A percentile compares a stretch with the other conserved stretches of the same genome.
These are phyloP conservation scores for Colletotrichum lini DNA, from an alignment of 2,329 filamentous ascomycete genomes.

Conservation along the genomic window DNA sequence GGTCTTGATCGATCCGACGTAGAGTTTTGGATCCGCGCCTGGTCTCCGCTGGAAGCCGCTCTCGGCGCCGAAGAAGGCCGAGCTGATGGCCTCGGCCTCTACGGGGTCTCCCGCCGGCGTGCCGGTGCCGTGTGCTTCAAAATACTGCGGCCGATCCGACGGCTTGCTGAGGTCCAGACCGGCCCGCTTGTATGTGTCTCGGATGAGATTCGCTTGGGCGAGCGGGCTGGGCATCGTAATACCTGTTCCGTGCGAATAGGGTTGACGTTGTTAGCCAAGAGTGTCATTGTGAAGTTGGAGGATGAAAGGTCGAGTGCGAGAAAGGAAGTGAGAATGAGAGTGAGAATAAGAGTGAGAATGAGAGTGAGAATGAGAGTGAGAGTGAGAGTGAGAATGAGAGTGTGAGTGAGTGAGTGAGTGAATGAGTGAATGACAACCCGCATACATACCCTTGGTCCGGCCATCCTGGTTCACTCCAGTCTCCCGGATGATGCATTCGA, in stretches of 20 bases:
- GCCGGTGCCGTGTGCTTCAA: slow-evolving; percentile 56
- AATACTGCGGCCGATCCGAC: slow-evolving; percentile 28
- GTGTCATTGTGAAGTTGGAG: no score
- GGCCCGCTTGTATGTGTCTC: slow-evolving; percentile 45
- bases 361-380: no score
- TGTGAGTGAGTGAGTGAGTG: no score
- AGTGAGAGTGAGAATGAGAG: no score
- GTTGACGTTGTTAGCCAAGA: no score
- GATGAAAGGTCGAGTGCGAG: no score
- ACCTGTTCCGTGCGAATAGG: no score
- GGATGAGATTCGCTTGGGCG: slow-evolving; percentile 48
- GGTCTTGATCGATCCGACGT: slow-evolving; percentile 44
- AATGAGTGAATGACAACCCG: no score
- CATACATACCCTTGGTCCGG: slow-evolving; percentile 45
- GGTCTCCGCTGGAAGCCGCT: background rate
- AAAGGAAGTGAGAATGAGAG: no score
- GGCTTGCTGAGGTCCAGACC: slow-evolving; percentile 34
- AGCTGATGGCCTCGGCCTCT: background rate
- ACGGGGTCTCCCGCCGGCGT: slow-evolving; percentile 50
- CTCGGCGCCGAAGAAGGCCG: background rate
- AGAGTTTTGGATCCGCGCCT: slow-evolving; percentile 41
- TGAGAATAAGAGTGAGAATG: no score
- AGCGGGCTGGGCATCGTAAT: slow-evolving; percentile 54
- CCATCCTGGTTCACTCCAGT: slow-evolving; percentile 42
- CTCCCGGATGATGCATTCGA: slow-evolving; percentile 46